phyloP scores from a whole-genome alignment of 345 rosid species.

The Eucalyptus curtisii region DNA sequence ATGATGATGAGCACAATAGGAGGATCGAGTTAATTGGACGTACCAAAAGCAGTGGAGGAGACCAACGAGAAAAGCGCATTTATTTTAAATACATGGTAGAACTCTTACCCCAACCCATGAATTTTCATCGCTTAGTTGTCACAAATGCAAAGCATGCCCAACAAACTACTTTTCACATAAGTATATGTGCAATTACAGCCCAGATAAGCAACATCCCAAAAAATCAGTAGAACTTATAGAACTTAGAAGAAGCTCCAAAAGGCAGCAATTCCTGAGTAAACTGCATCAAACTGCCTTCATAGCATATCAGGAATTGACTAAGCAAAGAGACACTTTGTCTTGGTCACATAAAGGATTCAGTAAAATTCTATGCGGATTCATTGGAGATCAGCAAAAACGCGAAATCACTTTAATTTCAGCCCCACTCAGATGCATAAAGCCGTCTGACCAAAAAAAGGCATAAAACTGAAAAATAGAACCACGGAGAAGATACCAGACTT shows the following conservation, averaged over 20 bases:
- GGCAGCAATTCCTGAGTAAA: not conserved
- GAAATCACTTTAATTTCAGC: not conserved
- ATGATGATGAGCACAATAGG: not conserved
- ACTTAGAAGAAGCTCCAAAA: not conserved
- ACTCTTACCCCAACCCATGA: not conserved
- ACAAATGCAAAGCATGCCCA: not conserved
- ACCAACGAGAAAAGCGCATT: not conserved
- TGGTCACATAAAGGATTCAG: not conserved
- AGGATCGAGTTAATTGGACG: not conserved
- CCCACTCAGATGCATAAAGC: not conserved
- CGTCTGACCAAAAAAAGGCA: too few species aligned
- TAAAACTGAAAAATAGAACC: not conserved
- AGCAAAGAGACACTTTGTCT: not conserved
- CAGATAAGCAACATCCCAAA: not conserved
- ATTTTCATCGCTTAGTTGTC: not conserved
- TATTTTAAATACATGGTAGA: not conserved
- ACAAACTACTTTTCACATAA: not conserved
- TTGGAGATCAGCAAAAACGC: not conserved
- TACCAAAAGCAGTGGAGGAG: not conserved
- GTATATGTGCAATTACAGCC: not conserved
- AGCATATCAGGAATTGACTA: not conserved
- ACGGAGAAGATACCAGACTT: not conserved
- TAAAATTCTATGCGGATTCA: not conserved
- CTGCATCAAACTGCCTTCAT: not conserved
- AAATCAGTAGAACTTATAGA: not conserved